A percentile compares a stretch with the other conserved stretches of the same genome.
Evolutionary conservation across 495 filamentous ascomycete species (phyloP).

Genomic region (Aspergillus homomorphus): DNA sequence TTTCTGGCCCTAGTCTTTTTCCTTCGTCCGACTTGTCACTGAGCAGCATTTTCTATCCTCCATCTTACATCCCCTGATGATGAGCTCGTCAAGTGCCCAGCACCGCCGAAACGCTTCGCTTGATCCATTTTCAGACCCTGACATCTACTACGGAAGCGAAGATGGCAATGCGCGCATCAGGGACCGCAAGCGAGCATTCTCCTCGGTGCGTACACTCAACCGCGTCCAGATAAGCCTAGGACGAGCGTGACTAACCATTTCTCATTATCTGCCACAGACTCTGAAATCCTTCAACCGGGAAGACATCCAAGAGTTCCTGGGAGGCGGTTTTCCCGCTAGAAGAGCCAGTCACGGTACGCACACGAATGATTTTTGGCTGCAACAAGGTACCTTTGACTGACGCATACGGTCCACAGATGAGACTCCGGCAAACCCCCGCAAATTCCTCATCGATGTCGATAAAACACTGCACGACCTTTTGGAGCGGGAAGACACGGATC

Average conservation of each 20-base stretch:
- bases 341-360: constrained; percentile 49
- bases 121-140: constrained; percentile 47
- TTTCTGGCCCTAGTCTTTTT: constrained; percentile 11
- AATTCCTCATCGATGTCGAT: constrained; percentile 76
- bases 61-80: constrained; percentile 17
- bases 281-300: constrained; percentile 36
- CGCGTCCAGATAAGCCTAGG: constrained; percentile 4
- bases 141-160: constrained; percentile 50
- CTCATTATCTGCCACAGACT: constrained; percentile 22
- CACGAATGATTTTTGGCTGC: background rate
- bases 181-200: constrained; percentile 44
- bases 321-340: constrained; percentile 32
- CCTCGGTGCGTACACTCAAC: constrained; percentile 39
- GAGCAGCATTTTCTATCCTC: constrained; percentile 3
- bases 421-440: constrained; percentile 50
- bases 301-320: constrained; percentile 35
- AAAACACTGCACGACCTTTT: constrained; percentile 67
- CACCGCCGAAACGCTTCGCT: constrained; percentile 31
- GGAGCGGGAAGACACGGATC: constrained; percentile 82
- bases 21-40: constrained; percentile 14
- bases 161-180: constrained; percentile 33
- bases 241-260: background rate
- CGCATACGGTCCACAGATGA: constrained; percentile 42
- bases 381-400: constrained; percentile 9
- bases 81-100: constrained; percentile 34